phyloP scores from a whole-genome alignment of 202 grass and related monocot genomes.

The Musa balbisiana region DNA sequence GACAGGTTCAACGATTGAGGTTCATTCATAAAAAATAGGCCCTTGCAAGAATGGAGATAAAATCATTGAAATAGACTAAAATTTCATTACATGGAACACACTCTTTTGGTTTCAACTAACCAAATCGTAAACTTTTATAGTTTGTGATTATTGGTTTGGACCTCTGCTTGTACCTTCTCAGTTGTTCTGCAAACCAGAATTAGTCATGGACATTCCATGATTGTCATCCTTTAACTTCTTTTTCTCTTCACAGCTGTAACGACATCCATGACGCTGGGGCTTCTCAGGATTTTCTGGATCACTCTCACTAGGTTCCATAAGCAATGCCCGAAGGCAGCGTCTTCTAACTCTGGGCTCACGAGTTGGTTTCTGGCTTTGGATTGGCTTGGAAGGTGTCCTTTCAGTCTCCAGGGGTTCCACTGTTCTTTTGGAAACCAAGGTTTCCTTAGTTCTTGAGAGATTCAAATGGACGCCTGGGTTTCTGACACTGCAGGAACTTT shows the following conservation, averaged over 20 bases:
- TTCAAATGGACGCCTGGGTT: conserved; percentile 64
- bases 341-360: conserved; percentile 37
- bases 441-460: conserved; percentile 18
- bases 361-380: neutral
- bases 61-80: too few species aligned
- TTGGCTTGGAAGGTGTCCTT: neutral
- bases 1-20: too few species aligned
- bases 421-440: neutral
- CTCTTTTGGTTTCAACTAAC: too few species aligned
- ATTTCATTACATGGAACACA: too few species aligned
- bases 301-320: conserved; percentile 63
- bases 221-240: conserved; percentile 12
- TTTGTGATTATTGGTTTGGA: too few species aligned
- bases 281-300: conserved; percentile 35
- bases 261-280: conserved; percentile 42
- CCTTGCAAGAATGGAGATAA: too few species aligned
- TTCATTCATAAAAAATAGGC: too few species aligned
- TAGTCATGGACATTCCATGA: neutral
- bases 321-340: conserved; percentile 66
- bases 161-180: neutral
- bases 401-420: conserved; percentile 4
- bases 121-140: too few species aligned
- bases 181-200: neutral
- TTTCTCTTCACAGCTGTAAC: conserved; percentile 45
- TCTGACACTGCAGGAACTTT: conserved; percentile 52